phyloP scores from a whole-genome alignment of 805 yeast genomes.

The Suhomyces sp. region DNA sequence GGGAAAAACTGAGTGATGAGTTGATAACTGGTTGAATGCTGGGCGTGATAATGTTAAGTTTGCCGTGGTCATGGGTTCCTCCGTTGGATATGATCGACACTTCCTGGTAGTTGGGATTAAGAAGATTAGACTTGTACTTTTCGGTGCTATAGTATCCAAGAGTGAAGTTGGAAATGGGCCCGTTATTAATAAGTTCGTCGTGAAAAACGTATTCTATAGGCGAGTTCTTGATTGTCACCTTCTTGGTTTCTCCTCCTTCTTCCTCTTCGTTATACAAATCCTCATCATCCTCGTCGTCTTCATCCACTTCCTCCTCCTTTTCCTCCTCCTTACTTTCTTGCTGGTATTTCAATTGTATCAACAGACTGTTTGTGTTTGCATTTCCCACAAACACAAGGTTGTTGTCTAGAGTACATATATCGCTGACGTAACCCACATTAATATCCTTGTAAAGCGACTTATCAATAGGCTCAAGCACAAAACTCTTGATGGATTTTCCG shows the following conservation, averaged over 20 bases:
- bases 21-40: slow-evolving; percentile 65
- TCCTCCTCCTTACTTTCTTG: slow-evolving; percentile 7
- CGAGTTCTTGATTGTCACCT: slow-evolving; percentile 2
- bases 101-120: slow-evolving; percentile 67
- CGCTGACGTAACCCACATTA: slow-evolving; percentile 36
- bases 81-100: slow-evolving; percentile 66
- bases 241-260: slow-evolving; percentile 14
- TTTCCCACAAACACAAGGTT: slow-evolving; percentile 58
- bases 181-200: slow-evolving; percentile 61
- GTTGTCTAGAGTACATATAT: slow-evolving; percentile 39
- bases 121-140: slow-evolving; percentile 54
- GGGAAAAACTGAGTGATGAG: slow-evolving; percentile 68
- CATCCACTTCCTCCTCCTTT: slow-evolving; percentile 5
- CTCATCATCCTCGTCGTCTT: slow-evolving; percentile 30
- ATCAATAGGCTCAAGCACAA: slow-evolving; percentile 32
- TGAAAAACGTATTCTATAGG: slow-evolving; percentile 14
- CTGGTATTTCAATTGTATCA: slow-evolving; percentile 42
- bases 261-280: slow-evolving; percentile 39
- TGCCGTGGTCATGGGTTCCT: slow-evolving; percentile 57
- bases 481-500: slow-evolving; percentile 39
- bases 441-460: slow-evolving; percentile 26
- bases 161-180: slow-evolving; percentile 70
- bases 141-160: slow-evolving; percentile 59
- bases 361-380: slow-evolving; percentile 54
- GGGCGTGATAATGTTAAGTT: slow-evolving; percentile 61